Conservation (phyloP, 2,329 filamentous ascomycete species). For the Taxawa tesnikishii region DNA sequence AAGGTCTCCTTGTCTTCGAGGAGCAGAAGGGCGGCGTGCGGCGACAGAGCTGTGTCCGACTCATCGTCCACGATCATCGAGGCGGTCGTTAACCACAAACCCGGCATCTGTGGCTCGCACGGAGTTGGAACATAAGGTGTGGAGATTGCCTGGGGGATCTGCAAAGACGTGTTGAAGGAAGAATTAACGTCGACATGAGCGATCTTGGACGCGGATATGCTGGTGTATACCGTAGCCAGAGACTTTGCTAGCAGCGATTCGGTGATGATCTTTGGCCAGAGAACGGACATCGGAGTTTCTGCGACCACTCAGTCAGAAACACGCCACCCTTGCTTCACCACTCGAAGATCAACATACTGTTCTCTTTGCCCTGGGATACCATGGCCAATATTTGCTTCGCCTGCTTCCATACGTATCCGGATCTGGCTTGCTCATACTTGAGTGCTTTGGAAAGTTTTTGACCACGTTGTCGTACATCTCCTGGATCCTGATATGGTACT, state of each 20-base stretch:
- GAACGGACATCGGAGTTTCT: constrained; percentile 45
- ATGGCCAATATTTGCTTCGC: constrained; percentile 69
- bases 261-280: constrained; percentile 61
- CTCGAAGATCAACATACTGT: constrained; percentile 6
- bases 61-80: constrained; percentile 62
- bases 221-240: constrained; percentile 69
- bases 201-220: constrained; percentile 74
- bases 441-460: constrained; percentile 87
- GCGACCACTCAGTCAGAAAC: too few species aligned
- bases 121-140: constrained; percentile 60
- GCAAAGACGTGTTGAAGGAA: constrained; percentile 47
- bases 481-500: constrained; percentile 58
- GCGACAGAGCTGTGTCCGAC: constrained; percentile 54
- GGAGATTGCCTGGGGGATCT: constrained; percentile 51
- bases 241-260: constrained; percentile 70
- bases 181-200: constrained; percentile 68
- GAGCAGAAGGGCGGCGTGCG: constrained; percentile 76
- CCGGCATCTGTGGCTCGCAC: constrained; percentile 56
- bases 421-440: constrained; percentile 83
- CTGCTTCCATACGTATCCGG: constrained; percentile 85
- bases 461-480: constrained; percentile 84
- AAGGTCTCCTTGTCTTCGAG: constrained; percentile 75
- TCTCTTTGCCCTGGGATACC: constrained; percentile 61
- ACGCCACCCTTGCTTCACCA: too few species aligned
- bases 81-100: constrained; percentile 78